Evolutionary conservation across 768 basidiomycete genomes (phyloP).

Genomic region (Suillus plorans): DNA sequence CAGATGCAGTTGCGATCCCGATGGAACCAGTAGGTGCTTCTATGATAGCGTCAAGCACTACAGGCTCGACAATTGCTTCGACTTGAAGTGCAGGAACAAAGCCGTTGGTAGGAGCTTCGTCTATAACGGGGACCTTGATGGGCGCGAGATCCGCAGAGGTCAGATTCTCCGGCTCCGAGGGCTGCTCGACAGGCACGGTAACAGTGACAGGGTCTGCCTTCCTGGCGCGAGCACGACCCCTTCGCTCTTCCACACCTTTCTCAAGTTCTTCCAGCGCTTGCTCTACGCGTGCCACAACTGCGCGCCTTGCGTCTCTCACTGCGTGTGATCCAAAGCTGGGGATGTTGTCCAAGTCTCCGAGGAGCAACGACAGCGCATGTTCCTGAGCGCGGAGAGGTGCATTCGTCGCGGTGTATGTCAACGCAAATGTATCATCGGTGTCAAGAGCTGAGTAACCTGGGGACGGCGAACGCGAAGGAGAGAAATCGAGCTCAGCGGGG

Average conservation of each 20-base stretch:
- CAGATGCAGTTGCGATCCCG: background rate
- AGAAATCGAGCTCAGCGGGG: slow-evolving; percentile 32
- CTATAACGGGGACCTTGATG: background rate
- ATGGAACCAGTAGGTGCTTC: background rate
- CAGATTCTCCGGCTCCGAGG: slow-evolving; percentile 3
- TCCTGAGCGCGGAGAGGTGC: slow-evolving; percentile 62
- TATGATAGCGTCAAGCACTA: background rate
- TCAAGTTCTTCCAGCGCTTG: slow-evolving; percentile 54
- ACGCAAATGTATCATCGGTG: slow-evolving; percentile 26
- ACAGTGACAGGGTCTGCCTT: background rate
- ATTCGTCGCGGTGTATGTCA: slow-evolving; percentile 60
- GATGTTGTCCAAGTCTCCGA: slow-evolving; percentile 58
- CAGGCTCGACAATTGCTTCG: slow-evolving; percentile 11
- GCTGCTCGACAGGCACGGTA: background rate
- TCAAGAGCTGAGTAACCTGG: slow-evolving; percentile 8
- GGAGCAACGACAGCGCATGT: slow-evolving; percentile 54
- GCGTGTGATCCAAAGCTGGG: slow-evolving; percentile 57
- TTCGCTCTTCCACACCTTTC: slow-evolving; percentile 41
- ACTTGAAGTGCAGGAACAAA: background rate
- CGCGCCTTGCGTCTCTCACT: slow-evolving; percentile 52
- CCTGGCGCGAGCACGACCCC: slow-evolving; percentile 15
- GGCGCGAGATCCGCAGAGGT: background rate
- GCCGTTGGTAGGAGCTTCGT: background rate
- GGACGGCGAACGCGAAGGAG: slow-evolving; percentile 19
- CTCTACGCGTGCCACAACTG: slow-evolving; percentile 56